Base-by-base conservation (phyloP, 495 filamentous ascomycete genomes). In the Aspergillus biplanus region DNA sequence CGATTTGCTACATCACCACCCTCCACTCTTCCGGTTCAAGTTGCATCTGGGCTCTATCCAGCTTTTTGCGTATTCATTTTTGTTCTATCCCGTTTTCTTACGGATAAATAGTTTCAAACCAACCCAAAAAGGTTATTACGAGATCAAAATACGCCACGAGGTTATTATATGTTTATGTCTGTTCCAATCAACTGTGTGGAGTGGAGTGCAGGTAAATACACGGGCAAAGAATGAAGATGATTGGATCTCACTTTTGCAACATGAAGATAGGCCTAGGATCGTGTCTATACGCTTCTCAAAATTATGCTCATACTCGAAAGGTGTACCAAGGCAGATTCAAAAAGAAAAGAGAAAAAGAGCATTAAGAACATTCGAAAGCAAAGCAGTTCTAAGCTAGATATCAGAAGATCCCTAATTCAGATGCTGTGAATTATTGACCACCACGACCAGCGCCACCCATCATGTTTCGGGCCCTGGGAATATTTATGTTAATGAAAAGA, bases 391-490 rank as follows among this genome's bases (percentile, higher is more conserved):
- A 27, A 27, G 21, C 21, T 27, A 47, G 31, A 21, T 31, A 42
- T 42, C 21, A 12, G 50, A 39, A 13, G 7, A 21, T 39, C 32
- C 18, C 18, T 37, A 27, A 21, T 31, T 31, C 47, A 46, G 33
- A 35, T 13, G 15, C 33, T 11, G 52, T 49, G 56, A 42, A 62
- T 65, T 58, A 58, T 61, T 66, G 52, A 32, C 61, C 56, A 53
- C 67, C 75, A 54, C 69, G 64, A 34, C 78, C 61, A 52, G 66
- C 83, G 56, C 81, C 75, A 34, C 84, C 90, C 90, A 92, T 92
- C 75, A 93, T 83, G 64, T 88, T 91, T 62, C 86, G 82, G 47
- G 91, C 91, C 89, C 89, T 91, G 60, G 47, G 16, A n/a, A 47
- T 62, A 34, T 31, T 31, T 69, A 69, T 65, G 68, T 62, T 56